Base-by-base conservation (phyloP, 2,329 filamentous ascomycete genomes). In the Piedraia hortae region DNA sequence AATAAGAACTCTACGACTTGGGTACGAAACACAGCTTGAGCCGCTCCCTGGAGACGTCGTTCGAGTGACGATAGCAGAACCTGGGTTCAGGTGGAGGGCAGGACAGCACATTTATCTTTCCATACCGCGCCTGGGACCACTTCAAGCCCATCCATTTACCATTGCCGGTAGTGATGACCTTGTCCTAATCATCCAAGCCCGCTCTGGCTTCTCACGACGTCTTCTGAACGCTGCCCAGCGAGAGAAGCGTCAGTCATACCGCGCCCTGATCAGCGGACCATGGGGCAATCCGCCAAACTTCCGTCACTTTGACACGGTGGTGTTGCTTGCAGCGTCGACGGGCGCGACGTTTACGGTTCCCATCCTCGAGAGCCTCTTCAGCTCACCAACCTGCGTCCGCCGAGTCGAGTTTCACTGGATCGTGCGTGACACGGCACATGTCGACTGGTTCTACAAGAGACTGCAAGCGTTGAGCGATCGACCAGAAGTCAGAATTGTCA, bases 101-200 rank as follows among this genome's bases (percentile, higher is more conserved):
- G 65, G 64, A 1, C 63, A 70, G 28, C 63, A 70, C 35, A 50
- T 61, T 0, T 65, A 66, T 31, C 42, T 70, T 2, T 56, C 57
- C 4, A 28, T 64, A 50, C 32, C 63, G 57, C 32, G 49, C 48
- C 1, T 16, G 48, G 51, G 10, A 10, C 61, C 59, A 1, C 40
- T 69, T 2, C 59, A 68, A 33, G 57, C 54, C 12, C 64, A 71
- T 30, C 65, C 64, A 0, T 69, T 69, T 34, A 68, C 62, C 1
- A 61, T 69, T 26, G 35, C 38, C 4, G 38, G 35, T 21, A 16
- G 20, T 7, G 62, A 61, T 28, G 16, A 15, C 6, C 15, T 41
- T 14, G 31, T 28, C 3, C 23, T 40, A 25, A 18, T 41, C 9
- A 35, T 40, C 17, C 35, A 39, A 28, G 35, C 37, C 11, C 36